These are phyloP conservation scores for Tetrahymena thermophila DNA, from an alignment of 73 alveolate species.

Conservation along the genomic window DNA sequence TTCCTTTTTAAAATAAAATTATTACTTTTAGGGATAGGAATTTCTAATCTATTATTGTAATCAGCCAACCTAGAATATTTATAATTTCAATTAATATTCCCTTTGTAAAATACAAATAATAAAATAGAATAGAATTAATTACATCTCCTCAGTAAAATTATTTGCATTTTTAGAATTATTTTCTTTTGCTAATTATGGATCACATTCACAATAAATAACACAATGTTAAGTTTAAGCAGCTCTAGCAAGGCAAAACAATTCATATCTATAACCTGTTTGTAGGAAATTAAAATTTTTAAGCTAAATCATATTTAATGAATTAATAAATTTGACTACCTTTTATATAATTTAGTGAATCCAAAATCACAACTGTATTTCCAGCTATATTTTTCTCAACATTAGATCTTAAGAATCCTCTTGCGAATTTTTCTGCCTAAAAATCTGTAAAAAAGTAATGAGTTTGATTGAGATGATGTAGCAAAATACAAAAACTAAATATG, in stretches of 20 bases:
- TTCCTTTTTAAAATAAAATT: not conserved
- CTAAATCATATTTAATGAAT: too few species aligned
- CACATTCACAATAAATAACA: constrained; percentile 65
- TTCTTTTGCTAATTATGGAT: constrained; percentile 38
- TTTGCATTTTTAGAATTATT: constrained; percentile 9
- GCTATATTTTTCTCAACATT: constrained; percentile 82
- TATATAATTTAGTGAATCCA: constrained; percentile 89
- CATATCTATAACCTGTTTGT: constrained; percentile 88
- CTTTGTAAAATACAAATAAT: constrained; percentile 39
- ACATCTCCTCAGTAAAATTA: not conserved
- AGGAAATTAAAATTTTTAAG: too few species aligned
- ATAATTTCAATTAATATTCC: constrained; percentile 19
- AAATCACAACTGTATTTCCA: constrained; percentile 75
- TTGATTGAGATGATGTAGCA: not conserved
- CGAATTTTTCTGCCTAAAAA: constrained; percentile 61
- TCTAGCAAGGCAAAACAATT: constrained; percentile 84
- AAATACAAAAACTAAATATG: not conserved
- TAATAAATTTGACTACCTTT: constrained; percentile 10
- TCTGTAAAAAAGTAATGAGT: not conserved
- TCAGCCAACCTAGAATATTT: constrained; percentile 62
- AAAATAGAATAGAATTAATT: constrained; percentile 16
- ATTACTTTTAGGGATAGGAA: constrained; percentile 48
- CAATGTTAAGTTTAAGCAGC: constrained; percentile 80
- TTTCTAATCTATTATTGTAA: constrained; percentile 78
- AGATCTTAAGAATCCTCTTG: constrained; percentile 82